These are phyloP conservation scores for Didymella segeticola DNA, from an alignment of 2,329 filamentous ascomycete species.

Conservation along the genomic window DNA sequence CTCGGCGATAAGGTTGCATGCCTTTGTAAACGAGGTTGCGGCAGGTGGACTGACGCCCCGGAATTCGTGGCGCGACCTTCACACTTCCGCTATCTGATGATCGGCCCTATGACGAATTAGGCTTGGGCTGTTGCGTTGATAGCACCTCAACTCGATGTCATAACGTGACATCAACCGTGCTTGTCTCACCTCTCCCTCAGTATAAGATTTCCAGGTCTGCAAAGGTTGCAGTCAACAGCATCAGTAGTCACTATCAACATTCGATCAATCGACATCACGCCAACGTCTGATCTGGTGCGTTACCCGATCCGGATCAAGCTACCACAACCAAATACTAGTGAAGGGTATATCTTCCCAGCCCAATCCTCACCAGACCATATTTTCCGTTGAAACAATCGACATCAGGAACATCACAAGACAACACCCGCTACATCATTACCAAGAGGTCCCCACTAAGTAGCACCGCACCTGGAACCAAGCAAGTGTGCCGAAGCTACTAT, in stretches of 20 bases:
- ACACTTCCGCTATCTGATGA: constrained; percentile 23
- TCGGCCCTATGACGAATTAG: constrained; percentile 20
- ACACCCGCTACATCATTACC: constrained; percentile 7
- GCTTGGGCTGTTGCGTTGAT: constrained; percentile 8
- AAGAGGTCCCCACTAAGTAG: background rate
- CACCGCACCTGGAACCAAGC: background rate
- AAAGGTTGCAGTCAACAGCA: background rate
- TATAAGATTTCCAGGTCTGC: background rate
- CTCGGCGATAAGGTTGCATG: constrained; percentile 14
- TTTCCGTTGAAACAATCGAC: constrained; percentile 9
- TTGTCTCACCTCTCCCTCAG: background rate
- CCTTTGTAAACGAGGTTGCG: background rate
- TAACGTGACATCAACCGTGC: constrained; percentile 24
- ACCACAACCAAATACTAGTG: constrained; percentile 6
- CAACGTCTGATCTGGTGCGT: constrained; percentile 19
- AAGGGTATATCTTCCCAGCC: constrained; percentile 7
- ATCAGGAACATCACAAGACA: constrained; percentile 2
- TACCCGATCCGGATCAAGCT: constrained; percentile 21
- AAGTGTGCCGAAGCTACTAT: constrained; percentile 9
- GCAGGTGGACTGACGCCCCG: constrained; percentile 28
- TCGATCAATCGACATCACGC: constrained; percentile 6
- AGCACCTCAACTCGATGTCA: constrained; percentile 12
- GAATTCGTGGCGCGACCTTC: constrained; percentile 32
- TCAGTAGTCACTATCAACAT: constrained; percentile 1
- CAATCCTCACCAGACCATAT: constrained; percentile 14